Base-by-base conservation (phyloP, 768 basidiomycete genomes). In the Hemileccinum rubropunctum region DNA sequence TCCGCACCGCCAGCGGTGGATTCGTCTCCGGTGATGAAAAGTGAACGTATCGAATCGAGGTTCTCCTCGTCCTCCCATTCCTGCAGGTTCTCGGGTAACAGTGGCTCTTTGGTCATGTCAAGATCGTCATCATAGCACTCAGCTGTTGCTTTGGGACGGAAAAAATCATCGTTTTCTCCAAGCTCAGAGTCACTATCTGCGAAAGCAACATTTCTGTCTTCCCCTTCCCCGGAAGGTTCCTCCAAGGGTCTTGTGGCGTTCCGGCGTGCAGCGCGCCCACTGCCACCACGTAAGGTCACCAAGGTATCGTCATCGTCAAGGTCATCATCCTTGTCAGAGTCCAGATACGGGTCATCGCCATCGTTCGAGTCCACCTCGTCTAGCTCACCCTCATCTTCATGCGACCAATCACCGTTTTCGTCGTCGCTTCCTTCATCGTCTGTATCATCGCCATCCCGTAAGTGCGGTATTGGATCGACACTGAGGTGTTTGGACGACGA, bases 61-160 rank as follows among this genome's bases (percentile, higher is more conserved):
- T 90, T 77, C 20, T 80, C 84, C 54, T 95, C 89, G 53, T 90
- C 83, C 50, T 88, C 84, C 95, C 94, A 98, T 58, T 81, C 80
- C 52, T 75, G 79, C 50, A 90, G 66, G 39, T 73, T 72, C 21
- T 82, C 78, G 1, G 58, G 58, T 37, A 76, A 65, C n/a, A 83
- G 44, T 0, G 58, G 59, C 45, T 80, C 83, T 66, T 94, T 95
- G 8, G 84, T 77, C 64, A 76, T 80, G 65, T 95, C 94, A 32
- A 84, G 55, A 13, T 73, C 74, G 44, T 84, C 81, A 2, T 77
- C 75, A n/a, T 73, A 58, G 60, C 3, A 68, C 43, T 27, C 58
- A 37, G 58, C 43, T 55, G 67, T 54, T 60, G 73, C 58, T 77
- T 79, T 57, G 14, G 87, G 71, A 13, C 71, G 76, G 76, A 94